Evolutionary conservation across 805 yeast genomes (phyloP), one percentile per base, ranked within the genome.

Genomic region (Yarrowia phangngaensis): DNA sequence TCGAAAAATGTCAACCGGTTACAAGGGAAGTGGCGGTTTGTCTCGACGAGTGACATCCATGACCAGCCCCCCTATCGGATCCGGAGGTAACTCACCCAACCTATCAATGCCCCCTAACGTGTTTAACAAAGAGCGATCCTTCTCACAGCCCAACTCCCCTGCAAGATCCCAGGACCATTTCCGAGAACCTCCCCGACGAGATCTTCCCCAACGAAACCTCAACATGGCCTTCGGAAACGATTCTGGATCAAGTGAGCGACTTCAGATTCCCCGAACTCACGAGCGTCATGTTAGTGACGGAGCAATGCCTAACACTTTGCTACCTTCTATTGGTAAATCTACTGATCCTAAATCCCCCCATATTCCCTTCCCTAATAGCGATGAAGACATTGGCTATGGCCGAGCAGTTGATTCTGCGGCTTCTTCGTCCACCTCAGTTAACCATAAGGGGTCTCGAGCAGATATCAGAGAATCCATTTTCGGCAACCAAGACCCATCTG

Each of bases 1-100:
- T 31, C 60, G 70, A 13, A 83, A 80, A 58, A 57, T 80, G 46
- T 54, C 69, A 7, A 61, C 70, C n/a, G 74, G 73, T 16, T 74
- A 71, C 65, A 59, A 68, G 58, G 67, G 74, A 54, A 46, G 72
- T 66, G 54, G 72, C 66, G 28, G 40, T 7, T 29, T 55, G 7
- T 14, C 30, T 17, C 29, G 45, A 4, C 48, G 36, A 17, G 40
- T 15, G 35, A 23, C 24, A 40, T 23, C 31, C 16, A 16, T 41
- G 34, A 23, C n/a, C n/a, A n/a, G n/a, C n/a, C 13, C 48, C 27
- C 12, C 32, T 13, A 20, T 34, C 13, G 20, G 31, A 20, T 20
- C 46, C 26, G 29, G 32, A 20, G 36, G 29, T 28, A 20, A 41
- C 35, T 29, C 35, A 16, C 48, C 48, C 15, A 20, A 26, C 14